Conservation (phyloP, 345 rosid species). For the Murraya paniculata region DNA sequence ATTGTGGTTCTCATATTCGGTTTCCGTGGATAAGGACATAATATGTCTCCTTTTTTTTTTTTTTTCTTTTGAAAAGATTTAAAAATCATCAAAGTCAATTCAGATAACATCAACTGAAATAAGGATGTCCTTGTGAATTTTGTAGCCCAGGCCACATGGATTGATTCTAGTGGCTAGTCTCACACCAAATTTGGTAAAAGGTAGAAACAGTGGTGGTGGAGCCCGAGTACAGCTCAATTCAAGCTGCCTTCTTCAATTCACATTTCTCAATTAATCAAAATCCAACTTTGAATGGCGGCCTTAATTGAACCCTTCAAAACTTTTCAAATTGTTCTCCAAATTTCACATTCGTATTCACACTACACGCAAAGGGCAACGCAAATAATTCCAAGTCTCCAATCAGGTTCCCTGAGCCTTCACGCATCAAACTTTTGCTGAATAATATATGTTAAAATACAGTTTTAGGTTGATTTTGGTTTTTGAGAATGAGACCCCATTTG, state of each 20-base stretch:
- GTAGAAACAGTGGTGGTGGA: not conserved
- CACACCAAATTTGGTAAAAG: not conserved
- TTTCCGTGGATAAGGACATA: too few species aligned
- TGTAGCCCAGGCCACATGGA: not conserved
- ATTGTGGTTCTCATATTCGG: too few species aligned
- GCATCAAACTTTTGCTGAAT: not conserved
- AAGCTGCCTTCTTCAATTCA: not conserved
- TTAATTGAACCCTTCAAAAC: not conserved
- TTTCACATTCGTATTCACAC: not conserved
- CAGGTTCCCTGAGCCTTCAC: not conserved
- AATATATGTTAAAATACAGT: not conserved
- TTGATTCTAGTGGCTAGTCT: not conserved
- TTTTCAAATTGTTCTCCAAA: not conserved
- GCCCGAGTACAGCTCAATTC: not conserved
- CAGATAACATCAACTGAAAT: not conserved
- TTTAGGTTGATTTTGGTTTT: not conserved
- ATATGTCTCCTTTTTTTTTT: too few species aligned
- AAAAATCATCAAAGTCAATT: not conserved
- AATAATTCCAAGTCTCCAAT: not conserved
- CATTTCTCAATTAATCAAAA: not conserved
- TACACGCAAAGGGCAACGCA: constrained; percentile 3
- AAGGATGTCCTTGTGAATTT: not conserved
- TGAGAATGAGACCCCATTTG: not conserved
- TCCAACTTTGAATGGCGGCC: not conserved
- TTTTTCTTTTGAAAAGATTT: too few species aligned